A percentile compares a stretch with the other conserved stretches of the same genome.
Conservation (phyloP, 1,284 basidiomycete species). For the Sutorius eximius region DNA sequence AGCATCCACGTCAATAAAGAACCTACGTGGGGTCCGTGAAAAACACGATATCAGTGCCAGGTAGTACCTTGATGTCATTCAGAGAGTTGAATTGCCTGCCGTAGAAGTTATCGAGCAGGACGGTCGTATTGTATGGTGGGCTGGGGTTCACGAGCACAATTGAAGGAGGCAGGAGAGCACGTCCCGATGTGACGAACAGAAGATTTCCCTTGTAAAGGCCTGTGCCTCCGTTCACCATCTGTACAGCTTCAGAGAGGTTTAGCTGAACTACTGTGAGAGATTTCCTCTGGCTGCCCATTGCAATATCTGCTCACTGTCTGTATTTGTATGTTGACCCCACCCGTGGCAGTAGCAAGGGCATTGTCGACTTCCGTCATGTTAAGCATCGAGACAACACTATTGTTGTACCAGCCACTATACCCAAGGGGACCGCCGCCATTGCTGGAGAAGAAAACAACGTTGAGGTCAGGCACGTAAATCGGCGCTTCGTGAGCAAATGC, state of each 20-base stretch:
- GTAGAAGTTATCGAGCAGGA: slow-evolving; percentile 71
- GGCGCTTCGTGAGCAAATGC: slow-evolving; percentile 77
- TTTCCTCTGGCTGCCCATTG: not conserved
- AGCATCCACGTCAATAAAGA: not conserved
- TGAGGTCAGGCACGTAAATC: slow-evolving; percentile 56
- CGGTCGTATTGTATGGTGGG: slow-evolving; percentile 61
- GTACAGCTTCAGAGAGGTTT: slow-evolving; percentile 46
- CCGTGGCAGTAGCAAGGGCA: slow-evolving; percentile 37
- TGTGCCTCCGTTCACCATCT: slow-evolving; percentile 78
- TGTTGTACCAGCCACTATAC: slow-evolving; percentile 44
- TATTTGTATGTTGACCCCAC: slow-evolving; percentile 53
- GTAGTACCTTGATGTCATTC: slow-evolving; percentile 77
- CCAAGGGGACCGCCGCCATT: slow-evolving; percentile 46
- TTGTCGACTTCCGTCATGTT: slow-evolving; percentile 45
- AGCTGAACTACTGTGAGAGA: slow-evolving; percentile 36
- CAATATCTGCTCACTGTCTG: slow-evolving; percentile 45
- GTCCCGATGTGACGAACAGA: slow-evolving; percentile 67
- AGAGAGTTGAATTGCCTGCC: slow-evolving; percentile 81
- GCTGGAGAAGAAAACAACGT: slow-evolving; percentile 57
- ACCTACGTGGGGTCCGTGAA: slow-evolving; percentile 70
- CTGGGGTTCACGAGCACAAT: slow-evolving; percentile 65
- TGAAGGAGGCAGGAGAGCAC: slow-evolving; percentile 60
- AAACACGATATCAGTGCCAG: slow-evolving; percentile 58
- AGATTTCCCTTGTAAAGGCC: slow-evolving; percentile 65
- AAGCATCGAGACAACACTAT: slow-evolving; percentile 47